Evolutionary conservation across 2,329 filamentous ascomycete genomes (phyloP).

Genomic region (Trichophyton mentagrophytes): DNA sequence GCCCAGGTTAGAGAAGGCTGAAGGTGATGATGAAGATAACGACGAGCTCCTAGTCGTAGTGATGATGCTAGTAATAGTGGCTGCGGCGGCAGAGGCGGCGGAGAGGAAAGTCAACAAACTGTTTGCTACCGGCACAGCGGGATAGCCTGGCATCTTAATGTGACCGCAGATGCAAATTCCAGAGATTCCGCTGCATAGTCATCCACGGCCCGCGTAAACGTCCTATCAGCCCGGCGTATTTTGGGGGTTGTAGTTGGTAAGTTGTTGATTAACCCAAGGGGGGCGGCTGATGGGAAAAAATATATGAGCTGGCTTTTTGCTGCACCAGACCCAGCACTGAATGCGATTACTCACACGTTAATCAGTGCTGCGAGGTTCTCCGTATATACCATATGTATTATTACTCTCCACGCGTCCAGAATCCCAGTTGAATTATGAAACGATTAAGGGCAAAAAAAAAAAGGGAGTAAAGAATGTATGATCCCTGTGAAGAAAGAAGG

Average conservation of each 20-base stretch:
- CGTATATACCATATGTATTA: not conserved
- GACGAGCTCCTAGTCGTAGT: too few relatives aligned
- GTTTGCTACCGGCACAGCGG: conserved; percentile 1
- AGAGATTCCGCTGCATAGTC: conserved; percentile 2
- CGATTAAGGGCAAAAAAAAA: not conserved
- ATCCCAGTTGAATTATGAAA: not conserved
- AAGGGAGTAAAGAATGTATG: not conserved
- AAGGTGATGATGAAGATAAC: not conserved
- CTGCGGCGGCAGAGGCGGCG: not conserved
- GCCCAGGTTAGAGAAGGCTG: not conserved
- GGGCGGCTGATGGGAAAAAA: not conserved
- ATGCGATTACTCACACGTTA: not conserved
- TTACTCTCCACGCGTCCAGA: not conserved
- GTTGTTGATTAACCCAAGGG: not conserved
- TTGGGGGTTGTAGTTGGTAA: not conserved
- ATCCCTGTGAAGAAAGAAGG: not conserved
- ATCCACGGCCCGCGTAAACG: not conserved
- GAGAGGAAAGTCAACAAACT: not conserved
- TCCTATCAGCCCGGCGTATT: not conserved
- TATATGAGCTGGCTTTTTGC: not conserved
- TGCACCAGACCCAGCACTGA: not conserved
- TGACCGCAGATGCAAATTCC: not conserved
- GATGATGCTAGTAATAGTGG: not conserved
- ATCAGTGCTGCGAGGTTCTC: not conserved
- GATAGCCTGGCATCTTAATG: conserved; percentile 1